Evolutionary conservation across 1,284 basidiomycete genomes (phyloP).

Genomic region (Cutaneotrichosporon cavernicola): DNA sequence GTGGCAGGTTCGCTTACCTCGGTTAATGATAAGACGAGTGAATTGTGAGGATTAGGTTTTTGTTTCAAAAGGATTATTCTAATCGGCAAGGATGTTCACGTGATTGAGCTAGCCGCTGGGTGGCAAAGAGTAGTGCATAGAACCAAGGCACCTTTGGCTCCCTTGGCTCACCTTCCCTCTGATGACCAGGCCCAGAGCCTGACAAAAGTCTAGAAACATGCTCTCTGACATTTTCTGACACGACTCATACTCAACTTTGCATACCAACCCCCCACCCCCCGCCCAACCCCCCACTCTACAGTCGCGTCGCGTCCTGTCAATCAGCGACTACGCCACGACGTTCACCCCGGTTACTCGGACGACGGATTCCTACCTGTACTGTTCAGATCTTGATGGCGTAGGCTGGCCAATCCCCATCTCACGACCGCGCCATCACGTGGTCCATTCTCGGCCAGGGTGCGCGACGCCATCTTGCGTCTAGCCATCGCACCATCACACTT

Average conservation of each 20-base stretch:
- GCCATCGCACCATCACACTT: background rate
- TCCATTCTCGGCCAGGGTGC: background rate
- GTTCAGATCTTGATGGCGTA: too few relatives aligned
- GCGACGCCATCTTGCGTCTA: too few relatives aligned
- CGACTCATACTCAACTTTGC: background rate
- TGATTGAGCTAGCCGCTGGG: constrained; percentile 1
- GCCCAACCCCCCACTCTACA: too few relatives aligned
- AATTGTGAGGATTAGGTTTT: background rate
- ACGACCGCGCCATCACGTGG: background rate
- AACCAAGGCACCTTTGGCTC: too few relatives aligned
- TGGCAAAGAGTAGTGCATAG: too few relatives aligned
- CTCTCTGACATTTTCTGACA: background rate
- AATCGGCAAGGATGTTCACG: background rate
- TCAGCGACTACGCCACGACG: background rate
- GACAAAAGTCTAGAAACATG: too few relatives aligned
- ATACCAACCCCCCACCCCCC: background rate
- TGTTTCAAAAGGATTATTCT: background rate
- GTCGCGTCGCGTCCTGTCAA: background rate
- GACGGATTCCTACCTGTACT: background rate
- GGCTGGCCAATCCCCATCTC: background rate
- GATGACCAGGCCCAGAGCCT: too few relatives aligned
- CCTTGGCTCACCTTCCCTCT: too few relatives aligned
- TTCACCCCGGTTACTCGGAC: background rate
- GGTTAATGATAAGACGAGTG: background rate
- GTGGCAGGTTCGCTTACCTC: background rate